phyloP scores from a whole-genome alignment of 352 stramenopile species.

The Aphanomyces stellatus region DNA sequence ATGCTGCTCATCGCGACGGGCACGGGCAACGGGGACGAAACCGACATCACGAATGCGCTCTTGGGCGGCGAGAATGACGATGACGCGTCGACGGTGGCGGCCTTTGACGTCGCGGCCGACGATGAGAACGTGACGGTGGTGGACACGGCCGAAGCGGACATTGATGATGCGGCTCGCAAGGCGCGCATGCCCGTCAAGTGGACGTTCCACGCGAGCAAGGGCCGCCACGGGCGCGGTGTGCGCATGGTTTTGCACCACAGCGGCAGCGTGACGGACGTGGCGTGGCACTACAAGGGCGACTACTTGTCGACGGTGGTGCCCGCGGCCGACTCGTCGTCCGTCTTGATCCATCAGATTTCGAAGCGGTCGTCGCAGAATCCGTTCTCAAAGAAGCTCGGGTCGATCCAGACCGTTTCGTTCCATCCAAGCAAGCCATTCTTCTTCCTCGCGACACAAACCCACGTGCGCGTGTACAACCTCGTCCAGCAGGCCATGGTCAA shows the following conservation, averaged over 20 bases:
- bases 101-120: conserved; percentile 36
- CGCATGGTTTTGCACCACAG: conserved; percentile 83
- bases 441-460: conserved; percentile 98
- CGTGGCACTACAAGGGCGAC: conserved; percentile 98
- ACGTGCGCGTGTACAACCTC: conserved; percentile 99
- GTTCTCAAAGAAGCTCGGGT: conserved; percentile 91
- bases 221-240: conserved; percentile 70
- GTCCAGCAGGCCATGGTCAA: conserved; percentile 98
- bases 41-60: conserved; percentile 92
- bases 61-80: conserved; percentile 56
- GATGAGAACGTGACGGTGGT: conserved; percentile 39
- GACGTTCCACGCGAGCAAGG: conserved; percentile 79
- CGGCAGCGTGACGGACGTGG: conserved; percentile 86
- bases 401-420: conserved; percentile 95
- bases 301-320: conserved; percentile 96
- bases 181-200: conserved; percentile 89
- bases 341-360: conserved; percentile 98
- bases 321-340: conserved; percentile 77
- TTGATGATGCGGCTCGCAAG: conserved; percentile 71
- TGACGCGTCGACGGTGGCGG: conserved; percentile 46
- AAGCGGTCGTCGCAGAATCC: conserved; percentile 96
- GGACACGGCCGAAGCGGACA: conserved; percentile 55
- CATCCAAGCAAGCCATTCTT: conserved; percentile 99
- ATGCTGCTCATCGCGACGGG: conserved; percentile 91
- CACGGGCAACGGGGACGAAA: conserved; percentile 89